These are phyloP conservation scores for Chenopodium quinoa DNA, from an alignment of 148 eudicot species.

Conservation along the genomic window DNA sequence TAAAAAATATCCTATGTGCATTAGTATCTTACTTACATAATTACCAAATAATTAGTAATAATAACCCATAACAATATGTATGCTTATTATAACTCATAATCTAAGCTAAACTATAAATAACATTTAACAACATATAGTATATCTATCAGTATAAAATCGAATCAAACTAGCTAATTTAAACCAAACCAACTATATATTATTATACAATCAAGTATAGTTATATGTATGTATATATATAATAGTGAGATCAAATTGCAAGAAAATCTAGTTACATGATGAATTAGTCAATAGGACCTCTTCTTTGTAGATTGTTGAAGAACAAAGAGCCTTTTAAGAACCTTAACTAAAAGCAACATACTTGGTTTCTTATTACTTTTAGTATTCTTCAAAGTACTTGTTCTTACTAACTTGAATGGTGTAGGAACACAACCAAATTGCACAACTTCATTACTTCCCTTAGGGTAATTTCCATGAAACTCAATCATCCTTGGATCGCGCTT, in stretches of 20 bases:
- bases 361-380: constrained; percentile 32
- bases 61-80: no score
- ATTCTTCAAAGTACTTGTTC: neutral
- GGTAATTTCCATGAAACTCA: neutral
- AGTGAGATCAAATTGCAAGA: neutral
- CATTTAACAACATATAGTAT: neutral
- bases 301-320: constrained; percentile 38
- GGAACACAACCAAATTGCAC: constrained; percentile 26
- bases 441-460: constrained; percentile 13
- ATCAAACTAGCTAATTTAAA: neutral
- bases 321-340: constrained; percentile 43
- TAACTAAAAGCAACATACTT: constrained; percentile 32
- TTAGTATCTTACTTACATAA: no score
- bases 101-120: no score
- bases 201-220: neutral
- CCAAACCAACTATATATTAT: neutral
- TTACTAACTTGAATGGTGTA: constrained; percentile 21
- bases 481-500: constrained; percentile 17
- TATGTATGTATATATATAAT: neutral
- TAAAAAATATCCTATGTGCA: no score
- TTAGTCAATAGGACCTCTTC: constrained; percentile 16
- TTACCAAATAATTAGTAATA: no score
- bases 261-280: constrained; percentile 1
- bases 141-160: neutral
- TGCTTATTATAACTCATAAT: no score